Evolutionary conservation across 768 basidiomycete genomes (phyloP).

Genomic region (Hydnum rufescens): DNA sequence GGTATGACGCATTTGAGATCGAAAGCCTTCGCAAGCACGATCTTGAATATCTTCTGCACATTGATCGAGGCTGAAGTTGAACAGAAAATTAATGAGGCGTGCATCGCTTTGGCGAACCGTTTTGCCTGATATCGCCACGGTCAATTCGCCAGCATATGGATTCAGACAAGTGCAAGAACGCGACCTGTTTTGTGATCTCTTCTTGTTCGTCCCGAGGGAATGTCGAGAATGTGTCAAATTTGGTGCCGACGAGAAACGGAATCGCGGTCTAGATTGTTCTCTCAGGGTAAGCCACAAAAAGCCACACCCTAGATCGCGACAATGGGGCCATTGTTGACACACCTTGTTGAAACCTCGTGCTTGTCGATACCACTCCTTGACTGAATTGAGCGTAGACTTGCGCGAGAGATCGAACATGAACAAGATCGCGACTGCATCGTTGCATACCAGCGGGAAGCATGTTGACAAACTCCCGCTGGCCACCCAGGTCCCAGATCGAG

Average conservation of each 20-base stretch:
- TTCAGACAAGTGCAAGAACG: constrained; percentile 11
- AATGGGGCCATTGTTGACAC: no score
- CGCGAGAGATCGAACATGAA: constrained; percentile 99
- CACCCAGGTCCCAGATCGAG: constrained; percentile 97
- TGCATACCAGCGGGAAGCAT: constrained; percentile 97
- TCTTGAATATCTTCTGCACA: constrained; percentile 99
- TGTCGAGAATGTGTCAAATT: constrained; percentile 91
- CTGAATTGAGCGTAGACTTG: constrained; percentile 92
- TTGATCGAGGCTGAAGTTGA: constrained; percentile 98
- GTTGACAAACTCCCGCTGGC: constrained; percentile 96
- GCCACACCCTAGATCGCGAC: no score
- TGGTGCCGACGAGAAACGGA: constrained; percentile 95
- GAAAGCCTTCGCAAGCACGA: constrained; percentile 90
- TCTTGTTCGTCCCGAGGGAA: constrained; percentile 97
- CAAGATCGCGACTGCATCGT: constrained; percentile 96
- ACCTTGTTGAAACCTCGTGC: constrained; percentile 99
- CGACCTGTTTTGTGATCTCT: constrained; percentile 93
- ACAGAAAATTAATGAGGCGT: constrained; percentile 98
- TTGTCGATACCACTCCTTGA: constrained; percentile 99
- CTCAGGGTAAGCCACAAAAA: no score
- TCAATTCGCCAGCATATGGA: not conserved
- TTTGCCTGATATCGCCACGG: constrained; percentile 47
- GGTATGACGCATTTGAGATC: constrained; percentile 98
- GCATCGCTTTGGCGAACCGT: constrained; percentile 97
- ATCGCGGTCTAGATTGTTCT: constrained; percentile 63